phyloP scores from a whole-genome alignment of 345 rosid species.

The Odontarrhena argentea region DNA sequence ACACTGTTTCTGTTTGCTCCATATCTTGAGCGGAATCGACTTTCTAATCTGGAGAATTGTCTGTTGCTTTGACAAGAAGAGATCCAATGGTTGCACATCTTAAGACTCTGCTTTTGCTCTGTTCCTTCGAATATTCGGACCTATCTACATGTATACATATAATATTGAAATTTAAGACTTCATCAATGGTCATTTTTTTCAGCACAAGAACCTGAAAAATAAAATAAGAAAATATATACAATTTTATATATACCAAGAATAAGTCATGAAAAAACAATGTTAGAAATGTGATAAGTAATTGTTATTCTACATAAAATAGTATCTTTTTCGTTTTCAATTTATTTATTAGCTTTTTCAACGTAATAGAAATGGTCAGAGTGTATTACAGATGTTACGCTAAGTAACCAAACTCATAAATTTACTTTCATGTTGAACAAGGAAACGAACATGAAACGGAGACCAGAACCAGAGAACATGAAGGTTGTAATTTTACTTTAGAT shows the following conservation, averaged over 20 bases:
- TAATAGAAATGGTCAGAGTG: not conserved
- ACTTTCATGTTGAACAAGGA: too few relatives aligned
- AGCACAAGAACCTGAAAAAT: not conserved
- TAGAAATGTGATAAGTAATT: not conserved
- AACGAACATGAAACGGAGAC: too few relatives aligned
- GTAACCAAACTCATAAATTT: too few relatives aligned
- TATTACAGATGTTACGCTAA: not conserved
- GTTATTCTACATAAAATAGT: not conserved
- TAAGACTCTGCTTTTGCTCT: conserved; percentile 21
- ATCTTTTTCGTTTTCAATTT: not conserved
- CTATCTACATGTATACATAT: conserved; percentile 10
- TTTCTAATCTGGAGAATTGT: not conserved
- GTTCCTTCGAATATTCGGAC: conserved; percentile 39
- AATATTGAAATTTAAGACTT: conserved; percentile 6
- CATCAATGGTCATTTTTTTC: not conserved
- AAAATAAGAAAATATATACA: not conserved
- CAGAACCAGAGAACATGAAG: too few relatives aligned
- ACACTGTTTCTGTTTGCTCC: conserved; percentile 34
- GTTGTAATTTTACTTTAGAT: too few relatives aligned
- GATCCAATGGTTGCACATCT: conserved; percentile 22
- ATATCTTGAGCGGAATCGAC: conserved; percentile 16
- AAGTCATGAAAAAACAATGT: not conserved
- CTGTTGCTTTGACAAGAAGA: conserved; percentile 22
- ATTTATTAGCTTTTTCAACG: conserved; percentile 7
- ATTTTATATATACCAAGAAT: not conserved